Base-by-base conservation (phyloP, 2,329 filamentous ascomycete genomes). In the Scleromitrula shiraiana region DNA sequence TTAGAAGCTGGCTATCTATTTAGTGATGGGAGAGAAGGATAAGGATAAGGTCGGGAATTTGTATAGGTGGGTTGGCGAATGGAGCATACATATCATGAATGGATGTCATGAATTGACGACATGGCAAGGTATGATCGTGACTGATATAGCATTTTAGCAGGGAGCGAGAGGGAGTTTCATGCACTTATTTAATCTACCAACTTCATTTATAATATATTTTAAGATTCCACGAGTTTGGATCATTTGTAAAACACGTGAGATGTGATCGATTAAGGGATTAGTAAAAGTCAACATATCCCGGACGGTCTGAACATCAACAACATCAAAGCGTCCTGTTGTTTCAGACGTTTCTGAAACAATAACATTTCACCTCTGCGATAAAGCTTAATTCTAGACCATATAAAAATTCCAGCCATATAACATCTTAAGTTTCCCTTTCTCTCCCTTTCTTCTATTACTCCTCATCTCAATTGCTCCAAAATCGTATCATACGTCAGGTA, bases 1-100 rank as follows among this genome's bases (percentile, higher is more conserved):
- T 81, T 93, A 51, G 91, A 97, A 67, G 91, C 91, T 3, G 89
- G 87, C 6, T 83, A 87, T 67, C 68, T 97, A 41, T 95, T 96
- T 71, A 87, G 88, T 17, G 85, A 85, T 54, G 62, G 46, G 55
- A 59, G 23, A 59, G 38, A 66, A 83, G 63, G 82, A 83, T 63
- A 49, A 55, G 50, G 54, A 57, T 46, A 53, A 58, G 26, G 57
- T 59, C 35, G 22, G 19, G 19, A 8, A 23, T 38, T 30, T 38
- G 17, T 23, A 38, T 30, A 42, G 10, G 32, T 32, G 39, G 39
- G 17, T 20, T 41, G 27, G 17, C 22, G 19, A 22, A 30, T n/a
- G 40, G 40, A 30, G 27, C 12, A 23, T 22, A 27, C 15, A 35
- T 35, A 35, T 14, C 40, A 42, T 41, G 20, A 15, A 19, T 45